Evolutionary conservation across 2,329 filamentous ascomycete species (phyloP).

Genomic region (Paecilomyces dactylethromorphus): DNA sequence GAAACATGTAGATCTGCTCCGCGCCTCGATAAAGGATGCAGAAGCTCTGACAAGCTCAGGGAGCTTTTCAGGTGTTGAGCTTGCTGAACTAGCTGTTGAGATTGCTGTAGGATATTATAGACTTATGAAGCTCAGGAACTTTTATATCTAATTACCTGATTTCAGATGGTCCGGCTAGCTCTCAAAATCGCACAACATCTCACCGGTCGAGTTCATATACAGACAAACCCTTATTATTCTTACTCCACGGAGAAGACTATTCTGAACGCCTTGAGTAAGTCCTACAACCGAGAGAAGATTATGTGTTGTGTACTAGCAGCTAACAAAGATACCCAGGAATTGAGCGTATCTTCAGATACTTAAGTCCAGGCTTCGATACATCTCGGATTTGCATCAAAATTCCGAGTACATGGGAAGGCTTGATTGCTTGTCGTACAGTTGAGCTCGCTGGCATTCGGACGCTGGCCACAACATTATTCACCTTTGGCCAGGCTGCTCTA

Average conservation of each 20-base stretch:
- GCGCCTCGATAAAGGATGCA: constrained; percentile 15
- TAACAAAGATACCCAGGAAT: constrained; percentile 38
- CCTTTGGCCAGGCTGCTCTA: constrained; percentile 53
- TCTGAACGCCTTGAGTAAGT: constrained; percentile 45
- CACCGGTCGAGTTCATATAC: constrained; percentile 50
- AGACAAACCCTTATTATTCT: constrained; percentile 53
- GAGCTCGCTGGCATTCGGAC: constrained; percentile 51
- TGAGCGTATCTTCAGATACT: constrained; percentile 39
- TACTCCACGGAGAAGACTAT: constrained; percentile 47
- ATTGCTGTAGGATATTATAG: constrained; percentile 37
- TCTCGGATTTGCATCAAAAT: constrained; percentile 58
- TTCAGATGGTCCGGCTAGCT: constrained; percentile 50
- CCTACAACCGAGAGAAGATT: neutral
- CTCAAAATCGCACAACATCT: constrained; percentile 46
- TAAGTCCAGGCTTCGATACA: constrained; percentile 40
- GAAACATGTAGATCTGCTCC: constrained; percentile 23
- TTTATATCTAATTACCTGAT: neutral
- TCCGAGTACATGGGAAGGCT: constrained; percentile 57
- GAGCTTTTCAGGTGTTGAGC: constrained; percentile 28
- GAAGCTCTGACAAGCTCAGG: constrained; percentile 32
- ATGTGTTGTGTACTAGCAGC: neutral
- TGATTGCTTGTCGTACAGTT: constrained; percentile 52
- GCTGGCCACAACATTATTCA: constrained; percentile 58
- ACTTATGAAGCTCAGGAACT: neutral
- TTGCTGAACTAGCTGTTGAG: constrained; percentile 50